Conservation (phyloP, 164 flowering plant genomes). For the Brasenia schreberi region DNA sequence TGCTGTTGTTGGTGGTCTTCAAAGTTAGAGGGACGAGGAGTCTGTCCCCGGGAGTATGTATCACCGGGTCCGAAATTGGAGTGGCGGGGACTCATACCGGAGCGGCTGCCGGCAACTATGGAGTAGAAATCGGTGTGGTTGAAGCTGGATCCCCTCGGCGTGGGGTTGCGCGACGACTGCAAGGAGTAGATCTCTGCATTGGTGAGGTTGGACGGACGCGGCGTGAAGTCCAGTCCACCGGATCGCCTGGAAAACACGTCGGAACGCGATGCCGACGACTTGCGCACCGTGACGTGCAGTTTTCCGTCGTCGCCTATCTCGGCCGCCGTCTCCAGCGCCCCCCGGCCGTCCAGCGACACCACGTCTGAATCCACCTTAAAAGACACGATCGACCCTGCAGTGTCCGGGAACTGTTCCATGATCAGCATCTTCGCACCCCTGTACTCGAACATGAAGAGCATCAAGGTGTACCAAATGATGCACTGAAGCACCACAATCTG, state of each 20-base stretch:
- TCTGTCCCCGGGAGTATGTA: conserved; percentile 53
- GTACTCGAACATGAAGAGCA: conserved; percentile 82
- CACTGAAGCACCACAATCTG: conserved; percentile 89
- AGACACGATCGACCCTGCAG: conserved; percentile 76
- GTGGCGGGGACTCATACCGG: conserved; percentile 24
- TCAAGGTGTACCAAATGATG: conserved; percentile 89
- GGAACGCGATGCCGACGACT: conserved; percentile 73
- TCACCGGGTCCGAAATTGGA: conserved; percentile 35
- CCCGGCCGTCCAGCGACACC: conserved; percentile 68
- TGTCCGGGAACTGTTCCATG: conserved; percentile 79
- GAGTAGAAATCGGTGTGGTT: conserved; percentile 82
- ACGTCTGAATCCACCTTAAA: conserved; percentile 83
- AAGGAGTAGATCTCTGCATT: conserved; percentile 82
- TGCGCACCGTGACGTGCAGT: conserved; percentile 73
- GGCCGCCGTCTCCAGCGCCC: conserved; percentile 60
- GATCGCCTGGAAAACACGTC: conserved; percentile 72
- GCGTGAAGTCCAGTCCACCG: conserved; percentile 46
- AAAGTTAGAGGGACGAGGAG: conserved; percentile 68
- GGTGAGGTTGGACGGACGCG: conserved; percentile 67
- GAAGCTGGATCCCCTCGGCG: conserved; percentile 79
- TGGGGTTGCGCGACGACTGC: conserved; percentile 68
- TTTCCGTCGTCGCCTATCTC: conserved; percentile 75
- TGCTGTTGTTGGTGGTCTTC: conserved; percentile 28
- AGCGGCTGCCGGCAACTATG: conserved; percentile 43
- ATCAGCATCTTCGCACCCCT: conserved; percentile 68